Conservation (phyloP, 2,329 filamentous ascomycete genomes). For the Ceratocystis ficicola region DNA sequence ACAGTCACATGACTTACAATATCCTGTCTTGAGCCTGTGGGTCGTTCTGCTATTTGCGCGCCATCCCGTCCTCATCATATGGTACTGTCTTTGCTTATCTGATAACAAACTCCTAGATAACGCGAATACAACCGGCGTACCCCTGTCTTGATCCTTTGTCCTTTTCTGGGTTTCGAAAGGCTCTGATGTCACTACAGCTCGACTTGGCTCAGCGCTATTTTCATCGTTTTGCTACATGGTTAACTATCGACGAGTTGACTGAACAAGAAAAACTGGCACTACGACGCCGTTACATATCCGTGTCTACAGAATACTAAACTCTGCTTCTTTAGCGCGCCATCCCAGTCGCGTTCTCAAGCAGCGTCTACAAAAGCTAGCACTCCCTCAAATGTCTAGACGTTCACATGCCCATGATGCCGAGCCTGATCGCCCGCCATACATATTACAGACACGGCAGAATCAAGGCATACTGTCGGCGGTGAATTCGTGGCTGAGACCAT, state of each 20-base stretch:
- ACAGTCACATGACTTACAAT: neutral
- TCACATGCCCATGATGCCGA: slow-evolving; percentile 15
- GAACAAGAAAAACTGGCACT: too few species aligned
- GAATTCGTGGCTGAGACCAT: slow-evolving; percentile 5
- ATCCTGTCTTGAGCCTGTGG: neutral
- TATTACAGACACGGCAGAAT: neutral
- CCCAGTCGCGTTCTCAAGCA: neutral
- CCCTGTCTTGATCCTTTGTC: slow-evolving; percentile 3
- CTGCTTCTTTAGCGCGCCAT: neutral
- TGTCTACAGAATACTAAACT: neutral
- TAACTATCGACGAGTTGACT: neutral
- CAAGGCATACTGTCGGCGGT: slow-evolving; percentile 7
- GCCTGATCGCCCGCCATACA: neutral
- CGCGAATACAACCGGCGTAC: neutral
- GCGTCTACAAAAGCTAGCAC: neutral
- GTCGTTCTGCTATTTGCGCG: neutral
- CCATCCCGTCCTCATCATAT: too few species aligned
- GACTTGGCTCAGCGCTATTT: neutral
- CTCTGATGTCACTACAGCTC: neutral
- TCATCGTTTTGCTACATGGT: too few species aligned
- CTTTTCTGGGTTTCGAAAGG: neutral
- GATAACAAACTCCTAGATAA: neutral
- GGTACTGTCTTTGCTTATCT: neutral
- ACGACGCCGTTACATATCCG: too few species aligned
- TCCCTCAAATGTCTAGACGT: neutral